Base-by-base conservation (phyloP, 148 eudicot species). In the Drosera capensis region DNA sequence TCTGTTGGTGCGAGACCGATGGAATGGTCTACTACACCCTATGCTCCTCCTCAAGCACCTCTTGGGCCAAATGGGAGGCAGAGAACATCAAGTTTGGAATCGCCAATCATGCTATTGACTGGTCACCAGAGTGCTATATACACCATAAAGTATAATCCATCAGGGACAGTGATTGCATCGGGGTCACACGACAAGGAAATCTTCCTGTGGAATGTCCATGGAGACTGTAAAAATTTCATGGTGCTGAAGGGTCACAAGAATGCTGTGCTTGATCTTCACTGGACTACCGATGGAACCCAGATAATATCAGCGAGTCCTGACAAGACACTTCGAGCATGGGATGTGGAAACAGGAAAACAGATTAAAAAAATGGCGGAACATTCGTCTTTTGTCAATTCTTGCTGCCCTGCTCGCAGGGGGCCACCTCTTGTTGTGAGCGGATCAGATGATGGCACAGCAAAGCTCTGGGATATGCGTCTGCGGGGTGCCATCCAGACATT, bases 381-480 rank as follows among this genome's bases (percentile, higher is more conserved):
- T 59, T 69, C 78, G 7, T 78, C 80, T 23, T 74, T 81, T 60
- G 97, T 90, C 28, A 90, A 90, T 43, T 80, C 95, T 5, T 84
- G 95, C 63, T 78, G 81, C 45, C 87, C 93, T 29, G 81, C 95
- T 55, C 66, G 97, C 11, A 60, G 97, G 55, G 97, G 97, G 40
- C 95, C 97, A 0, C 95, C 97, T 38, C 93, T 90, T 40, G 59
- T 84, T 20, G 93, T 90, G 28, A 90, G 97, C 17, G 97, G 97
- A 30, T 90, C 97, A 3, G 95, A 90, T 42, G 97, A 90, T 40
- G 97, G 97, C 16, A 84, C 97, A 14, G 95, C 97, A 15, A 84
- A 84, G 46, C 97, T 90, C 23, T 90, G 97, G 97, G 95, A 84
- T 39, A 79, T 90, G 87, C 79, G 97, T 20, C 97, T 84, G 30